Conservation (phyloP, 2,329 filamentous ascomycete genomes). For the Botrytis medusae region DNA sequence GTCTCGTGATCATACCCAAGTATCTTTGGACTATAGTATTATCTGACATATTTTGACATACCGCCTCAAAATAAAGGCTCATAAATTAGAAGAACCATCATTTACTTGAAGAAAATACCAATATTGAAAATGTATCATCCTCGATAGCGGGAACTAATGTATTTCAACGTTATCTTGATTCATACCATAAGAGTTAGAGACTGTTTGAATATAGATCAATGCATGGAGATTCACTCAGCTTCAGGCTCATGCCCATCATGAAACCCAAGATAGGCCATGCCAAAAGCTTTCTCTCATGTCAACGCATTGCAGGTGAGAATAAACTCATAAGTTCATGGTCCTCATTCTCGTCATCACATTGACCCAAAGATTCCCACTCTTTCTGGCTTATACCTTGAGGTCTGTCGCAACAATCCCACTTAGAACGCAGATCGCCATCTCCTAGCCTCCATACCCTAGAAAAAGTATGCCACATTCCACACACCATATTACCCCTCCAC, state of each 20-base stretch:
- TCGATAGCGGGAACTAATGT: neutral
- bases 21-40: neutral
- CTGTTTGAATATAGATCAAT: neutral
- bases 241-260: neutral
- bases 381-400: neutral
- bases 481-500: conserved; percentile 47
- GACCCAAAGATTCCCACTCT: neutral
- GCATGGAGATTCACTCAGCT: neutral
- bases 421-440: neutral
- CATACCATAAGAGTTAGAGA: neutral
- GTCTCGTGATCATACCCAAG: neutral
- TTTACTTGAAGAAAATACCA: neutral
- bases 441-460: neutral
- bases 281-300: neutral
- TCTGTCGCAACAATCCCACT: neutral
- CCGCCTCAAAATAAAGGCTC: neutral
- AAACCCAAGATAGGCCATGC: neutral
- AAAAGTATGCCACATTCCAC: conserved; percentile 86
- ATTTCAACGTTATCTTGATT: neutral
- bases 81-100: neutral
- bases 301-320: neutral
- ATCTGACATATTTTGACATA: neutral
- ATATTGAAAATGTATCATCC: neutral
- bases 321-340: neutral
- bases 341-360: neutral